These are phyloP conservation scores for Aspergillus neotritici DNA, from an alignment of 2,329 filamentous ascomycete species.

Conservation along the genomic window DNA sequence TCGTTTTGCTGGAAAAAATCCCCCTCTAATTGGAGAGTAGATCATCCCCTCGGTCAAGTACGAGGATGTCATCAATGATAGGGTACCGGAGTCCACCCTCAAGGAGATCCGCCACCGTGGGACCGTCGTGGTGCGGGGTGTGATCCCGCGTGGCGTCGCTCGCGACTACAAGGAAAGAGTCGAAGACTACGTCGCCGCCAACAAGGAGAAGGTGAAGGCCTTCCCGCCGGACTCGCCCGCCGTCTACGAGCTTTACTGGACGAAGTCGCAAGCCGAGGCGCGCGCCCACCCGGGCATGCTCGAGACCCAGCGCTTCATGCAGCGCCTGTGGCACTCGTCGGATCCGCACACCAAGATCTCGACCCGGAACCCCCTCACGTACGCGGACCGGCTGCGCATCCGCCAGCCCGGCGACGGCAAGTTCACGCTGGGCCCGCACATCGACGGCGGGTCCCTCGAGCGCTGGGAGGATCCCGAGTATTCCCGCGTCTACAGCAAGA, in stretches of 20 bases:
- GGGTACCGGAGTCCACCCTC: constrained; percentile 28
- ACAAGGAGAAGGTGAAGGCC: constrained; percentile 49
- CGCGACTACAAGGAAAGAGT: constrained; percentile 60
- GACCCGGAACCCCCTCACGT: constrained; percentile 58
- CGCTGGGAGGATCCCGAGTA: constrained; percentile 69
- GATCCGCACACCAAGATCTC: constrained; percentile 43
- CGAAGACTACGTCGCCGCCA: constrained; percentile 59
- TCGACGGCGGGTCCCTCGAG: constrained; percentile 69
- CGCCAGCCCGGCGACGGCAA: constrained; percentile 63
- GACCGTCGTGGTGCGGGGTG: constrained; percentile 59
- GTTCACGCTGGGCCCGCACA: constrained; percentile 67
- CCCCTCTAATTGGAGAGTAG: constrained; percentile 16
- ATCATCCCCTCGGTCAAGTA: constrained; percentile 42
- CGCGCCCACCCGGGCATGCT: constrained; percentile 62
- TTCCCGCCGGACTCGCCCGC: constrained; percentile 63
- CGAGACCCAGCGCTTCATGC: constrained; percentile 55
- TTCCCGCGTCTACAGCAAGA: constrained; percentile 63
- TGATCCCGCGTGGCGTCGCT: constrained; percentile 59
- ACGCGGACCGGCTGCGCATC: constrained; percentile 68
- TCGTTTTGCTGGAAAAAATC: neutral
- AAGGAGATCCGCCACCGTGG: constrained; percentile 56
- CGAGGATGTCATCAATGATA: constrained; percentile 34
- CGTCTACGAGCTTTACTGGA: constrained; percentile 74
- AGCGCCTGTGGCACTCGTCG: constrained; percentile 59
- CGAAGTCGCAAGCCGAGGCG: constrained; percentile 60